Percentiles rank a stretch among this genome's conserved stretches.
These are phyloP conservation scores for Ophiostoma triangulosporum DNA, from an alignment of 2,329 filamentous ascomycete species.

Conservation along the genomic window DNA sequence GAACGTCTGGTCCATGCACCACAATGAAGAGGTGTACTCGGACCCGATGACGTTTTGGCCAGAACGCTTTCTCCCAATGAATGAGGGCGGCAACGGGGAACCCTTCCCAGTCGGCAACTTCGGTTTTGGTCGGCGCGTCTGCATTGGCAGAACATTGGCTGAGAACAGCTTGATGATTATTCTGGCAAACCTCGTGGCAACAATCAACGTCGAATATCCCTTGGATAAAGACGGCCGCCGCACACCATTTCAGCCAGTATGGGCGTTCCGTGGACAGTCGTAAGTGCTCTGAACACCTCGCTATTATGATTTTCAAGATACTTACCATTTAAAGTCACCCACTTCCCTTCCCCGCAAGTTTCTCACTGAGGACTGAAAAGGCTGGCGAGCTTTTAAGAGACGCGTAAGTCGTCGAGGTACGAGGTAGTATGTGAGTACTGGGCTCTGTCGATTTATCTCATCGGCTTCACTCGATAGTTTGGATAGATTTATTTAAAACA, in stretches of 20 bases:
- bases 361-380: background rate
- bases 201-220: background rate
- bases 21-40: constrained; percentile 26
- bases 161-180: background rate
- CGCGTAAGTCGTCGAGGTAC: no score
- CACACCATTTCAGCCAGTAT: background rate
- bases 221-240: background rate
- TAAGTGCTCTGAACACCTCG: background rate
- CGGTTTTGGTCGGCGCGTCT: constrained; percentile 39
- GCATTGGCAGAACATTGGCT: constrained; percentile 21
- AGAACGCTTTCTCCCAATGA: constrained; percentile 20
- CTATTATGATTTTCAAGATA: background rate
- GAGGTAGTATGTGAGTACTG: no score
- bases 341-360: background rate
- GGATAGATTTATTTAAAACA: no score
- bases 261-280: background rate
- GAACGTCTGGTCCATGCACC: constrained; percentile 32
- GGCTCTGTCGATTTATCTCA: no score
- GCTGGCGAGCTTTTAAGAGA: background rate
- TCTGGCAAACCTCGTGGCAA: background rate
- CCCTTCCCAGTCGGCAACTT: constrained; percentile 29
- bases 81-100: constrained; percentile 22
- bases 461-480: no score
- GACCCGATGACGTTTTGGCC: constrained; percentile 28
- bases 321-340: background rate